Percentiles rank a stretch among this genome's conserved stretches.
phyloP scores from a whole-genome alignment of 352 stramenopile genomes.

The Globisporangium barbulae region DNA sequence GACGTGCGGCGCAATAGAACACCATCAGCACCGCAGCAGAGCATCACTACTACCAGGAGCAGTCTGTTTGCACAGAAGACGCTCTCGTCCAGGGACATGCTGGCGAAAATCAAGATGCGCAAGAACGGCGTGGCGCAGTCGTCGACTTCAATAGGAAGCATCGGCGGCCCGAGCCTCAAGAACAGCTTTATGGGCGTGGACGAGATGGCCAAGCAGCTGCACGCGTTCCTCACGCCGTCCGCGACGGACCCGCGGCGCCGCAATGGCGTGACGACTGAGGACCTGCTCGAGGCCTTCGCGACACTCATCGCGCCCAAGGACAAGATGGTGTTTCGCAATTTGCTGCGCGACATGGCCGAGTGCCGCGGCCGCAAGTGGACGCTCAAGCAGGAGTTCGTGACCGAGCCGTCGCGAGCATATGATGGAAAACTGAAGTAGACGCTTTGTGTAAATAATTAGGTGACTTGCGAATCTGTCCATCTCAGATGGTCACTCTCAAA shows the following conservation, averaged over 20 bases:
- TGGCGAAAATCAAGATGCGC: conserved; percentile 56
- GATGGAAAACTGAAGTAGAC: neutral
- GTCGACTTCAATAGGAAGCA: neutral
- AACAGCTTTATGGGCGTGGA: conserved; percentile 41
- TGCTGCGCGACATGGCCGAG: conserved; percentile 80
- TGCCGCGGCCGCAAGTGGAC: conserved; percentile 68
- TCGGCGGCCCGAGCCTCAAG: conserved; percentile 3
- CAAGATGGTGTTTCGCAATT: conserved; percentile 84
- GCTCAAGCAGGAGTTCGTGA: conserved; percentile 59
- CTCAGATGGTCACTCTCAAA: too few relatives aligned
- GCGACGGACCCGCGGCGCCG: conserved; percentile 16
- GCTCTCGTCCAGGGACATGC: conserved; percentile 65
- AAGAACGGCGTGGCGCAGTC: conserved; percentile 31
- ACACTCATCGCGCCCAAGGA: conserved; percentile 82
- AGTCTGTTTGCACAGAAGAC: conserved; percentile 33
- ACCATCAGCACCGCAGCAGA: conserved; percentile 3
- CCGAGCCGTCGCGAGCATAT: conserved; percentile 1
- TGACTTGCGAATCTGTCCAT: too few relatives aligned
- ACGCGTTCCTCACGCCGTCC: conserved; percentile 68
- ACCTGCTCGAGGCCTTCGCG: conserved; percentile 87
- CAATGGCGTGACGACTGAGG: conserved; percentile 81
- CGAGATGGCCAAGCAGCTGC: conserved; percentile 73
- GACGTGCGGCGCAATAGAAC: neutral
- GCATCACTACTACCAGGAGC: conserved; percentile 5
- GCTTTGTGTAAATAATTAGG: neutral